These are phyloP conservation scores for Dothiorella sarmentorum DNA, from an alignment of 2,329 filamentous ascomycete genomes.

Conservation along the genomic window DNA sequence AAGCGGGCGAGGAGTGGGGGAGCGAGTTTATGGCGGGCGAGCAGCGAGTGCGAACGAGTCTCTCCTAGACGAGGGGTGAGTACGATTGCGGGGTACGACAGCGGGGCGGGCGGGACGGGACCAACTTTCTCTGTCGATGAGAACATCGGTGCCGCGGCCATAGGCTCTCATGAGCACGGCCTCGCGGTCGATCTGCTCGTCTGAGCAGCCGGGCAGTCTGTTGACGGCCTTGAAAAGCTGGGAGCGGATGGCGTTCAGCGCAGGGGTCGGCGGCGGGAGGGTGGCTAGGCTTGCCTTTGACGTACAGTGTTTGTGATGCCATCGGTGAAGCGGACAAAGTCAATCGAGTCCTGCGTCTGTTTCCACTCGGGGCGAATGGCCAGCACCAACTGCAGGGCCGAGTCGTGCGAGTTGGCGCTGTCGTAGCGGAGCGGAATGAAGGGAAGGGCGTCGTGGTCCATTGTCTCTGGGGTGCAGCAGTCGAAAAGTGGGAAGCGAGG, in stretches of 20 bases:
- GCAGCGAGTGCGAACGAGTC: constrained; percentile 71
- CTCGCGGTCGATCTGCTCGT: constrained; percentile 75
- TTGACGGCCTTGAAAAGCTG: constrained; percentile 73
- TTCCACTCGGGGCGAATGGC: constrained; percentile 82
- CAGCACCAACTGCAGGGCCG: constrained; percentile 74
- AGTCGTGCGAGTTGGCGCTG: constrained; percentile 70
- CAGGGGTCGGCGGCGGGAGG: neutral
- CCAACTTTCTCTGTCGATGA: constrained; percentile 92
- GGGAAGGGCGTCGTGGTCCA: constrained; percentile 27
- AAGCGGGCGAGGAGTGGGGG: constrained; percentile 87
- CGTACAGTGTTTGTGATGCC: constrained; percentile 92
- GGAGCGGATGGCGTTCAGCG: constrained; percentile 23
- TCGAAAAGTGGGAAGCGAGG: neutral
- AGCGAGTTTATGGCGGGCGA: constrained; percentile 78
- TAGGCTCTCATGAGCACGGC: constrained; percentile 89
- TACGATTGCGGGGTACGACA: neutral
- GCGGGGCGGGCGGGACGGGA: constrained; percentile 2
- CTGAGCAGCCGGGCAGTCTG: constrained; percentile 63
- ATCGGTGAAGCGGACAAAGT: constrained; percentile 90
- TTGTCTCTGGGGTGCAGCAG: neutral
- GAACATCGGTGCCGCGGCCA: constrained; percentile 86
- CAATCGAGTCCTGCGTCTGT: constrained; percentile 66
- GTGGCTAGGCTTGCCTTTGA: constrained; percentile 25
- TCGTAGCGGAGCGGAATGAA: constrained; percentile 77
- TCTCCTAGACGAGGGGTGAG: constrained; percentile 43